A percentile compares a stretch with the other conserved stretches of the same genome.
These are phyloP conservation scores for Begonia peltatifolia DNA, from an alignment of 306 rosid genomes.

Conservation along the genomic window DNA sequence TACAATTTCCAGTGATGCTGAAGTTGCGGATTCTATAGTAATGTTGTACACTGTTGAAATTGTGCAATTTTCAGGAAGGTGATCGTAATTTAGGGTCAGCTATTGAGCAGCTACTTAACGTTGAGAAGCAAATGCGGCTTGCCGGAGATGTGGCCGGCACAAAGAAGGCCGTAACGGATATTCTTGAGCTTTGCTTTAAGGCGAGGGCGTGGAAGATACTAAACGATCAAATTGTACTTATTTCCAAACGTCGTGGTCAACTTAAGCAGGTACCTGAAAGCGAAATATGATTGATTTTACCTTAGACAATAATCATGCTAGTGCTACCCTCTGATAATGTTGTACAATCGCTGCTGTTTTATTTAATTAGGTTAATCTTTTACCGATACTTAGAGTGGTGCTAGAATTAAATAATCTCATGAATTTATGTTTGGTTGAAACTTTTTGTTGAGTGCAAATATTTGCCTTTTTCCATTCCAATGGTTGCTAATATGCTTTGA, in stretches of 20 bases:
- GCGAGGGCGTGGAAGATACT: slow-evolving; percentile 81
- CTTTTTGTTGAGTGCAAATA: too few species aligned
- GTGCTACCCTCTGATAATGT: too few species aligned
- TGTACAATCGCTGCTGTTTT: too few species aligned
- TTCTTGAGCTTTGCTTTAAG: slow-evolving; percentile 65
- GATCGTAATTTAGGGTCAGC: slow-evolving; percentile 37
- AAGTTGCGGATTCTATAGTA: not conserved
- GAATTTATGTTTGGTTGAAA: too few species aligned
- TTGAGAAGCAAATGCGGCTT: slow-evolving; percentile 80
- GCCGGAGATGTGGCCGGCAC: slow-evolving; percentile 68
- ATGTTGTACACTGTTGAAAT: not conserved
- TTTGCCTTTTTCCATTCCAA: too few species aligned
- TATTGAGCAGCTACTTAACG: slow-evolving; percentile 68
- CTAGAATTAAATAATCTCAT: too few species aligned
- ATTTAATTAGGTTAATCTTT: too few species aligned
- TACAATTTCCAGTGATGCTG: not conserved
- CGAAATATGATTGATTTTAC: too few species aligned
- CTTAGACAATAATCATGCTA: too few species aligned
- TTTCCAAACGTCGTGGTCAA: slow-evolving; percentile 92
- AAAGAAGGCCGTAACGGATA: slow-evolving; percentile 71
- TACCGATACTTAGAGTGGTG: too few species aligned
- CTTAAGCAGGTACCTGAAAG: slow-evolving; percentile 65
- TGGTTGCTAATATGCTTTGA: too few species aligned
- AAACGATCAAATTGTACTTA: slow-evolving; percentile 80
- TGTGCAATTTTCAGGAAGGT: slow-evolving; percentile 32